These are phyloP conservation scores for Sporothrix brasiliensis DNA, from an alignment of 2,329 filamentous ascomycete species.

Conservation along the genomic window DNA sequence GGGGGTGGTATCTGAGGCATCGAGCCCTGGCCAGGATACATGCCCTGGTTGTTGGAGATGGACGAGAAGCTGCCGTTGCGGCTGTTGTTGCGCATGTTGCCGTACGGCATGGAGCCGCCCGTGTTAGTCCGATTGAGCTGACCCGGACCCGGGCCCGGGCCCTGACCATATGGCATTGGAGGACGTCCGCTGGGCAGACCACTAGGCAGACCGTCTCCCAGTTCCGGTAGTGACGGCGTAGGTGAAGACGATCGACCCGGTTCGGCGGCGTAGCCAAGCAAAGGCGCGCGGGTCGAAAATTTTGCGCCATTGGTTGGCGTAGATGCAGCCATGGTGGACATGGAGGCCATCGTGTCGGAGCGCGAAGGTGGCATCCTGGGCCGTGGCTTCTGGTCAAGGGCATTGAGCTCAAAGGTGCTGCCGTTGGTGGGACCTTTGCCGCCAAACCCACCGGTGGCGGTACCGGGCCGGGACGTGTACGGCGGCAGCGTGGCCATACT, in stretches of 20 bases:
- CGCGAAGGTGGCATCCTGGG: conserved; percentile 47
- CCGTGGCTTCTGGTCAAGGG: conserved; percentile 57
- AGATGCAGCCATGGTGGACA: conserved; percentile 30
- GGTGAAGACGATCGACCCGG: conserved; percentile 41
- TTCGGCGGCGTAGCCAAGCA: conserved; percentile 42
- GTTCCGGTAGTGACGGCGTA: conserved; percentile 36
- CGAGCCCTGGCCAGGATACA: conserved; percentile 37
- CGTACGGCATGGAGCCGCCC: conserved; percentile 36
- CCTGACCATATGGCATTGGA: conserved; percentile 39
- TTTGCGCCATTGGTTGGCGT: conserved; percentile 33
- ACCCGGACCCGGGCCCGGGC: conserved; percentile 34
- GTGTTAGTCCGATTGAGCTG: conserved; percentile 39
- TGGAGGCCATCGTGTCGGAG: conserved; percentile 42
- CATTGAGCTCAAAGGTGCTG: conserved; percentile 54
- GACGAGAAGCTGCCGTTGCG: conserved; percentile 30
- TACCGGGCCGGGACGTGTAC: conserved; percentile 63
- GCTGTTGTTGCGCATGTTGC: conserved; percentile 12
- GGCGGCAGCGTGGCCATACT: conserved; percentile 64
- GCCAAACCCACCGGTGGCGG: conserved; percentile 44
- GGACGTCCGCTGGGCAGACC: conserved; percentile 37
- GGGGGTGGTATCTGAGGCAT: conserved; percentile 39
- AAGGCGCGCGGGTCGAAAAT: conserved; percentile 41
- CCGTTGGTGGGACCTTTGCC: background rate
- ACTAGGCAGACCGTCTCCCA: conserved; percentile 3
- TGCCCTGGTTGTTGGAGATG: conserved; percentile 37